Base-by-base conservation (phyloP, 2,329 filamentous ascomycete genomes). In the Penicillium sp. region DNA sequence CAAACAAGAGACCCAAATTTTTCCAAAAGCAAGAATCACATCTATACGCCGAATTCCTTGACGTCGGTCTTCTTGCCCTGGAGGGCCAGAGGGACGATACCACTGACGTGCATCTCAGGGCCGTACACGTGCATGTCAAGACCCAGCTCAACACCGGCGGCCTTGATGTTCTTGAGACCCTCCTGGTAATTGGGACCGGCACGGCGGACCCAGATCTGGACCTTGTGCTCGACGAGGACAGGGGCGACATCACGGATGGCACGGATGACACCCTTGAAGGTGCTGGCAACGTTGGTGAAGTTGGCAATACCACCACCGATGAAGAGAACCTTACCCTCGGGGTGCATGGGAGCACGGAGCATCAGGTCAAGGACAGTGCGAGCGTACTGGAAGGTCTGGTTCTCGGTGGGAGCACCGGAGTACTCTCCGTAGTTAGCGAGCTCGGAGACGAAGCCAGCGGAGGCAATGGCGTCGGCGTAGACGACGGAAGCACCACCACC, bases 301-400 rank as follows among this genome's bases (percentile, higher is more conserved):
- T 99, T 99, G 84, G 94, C 94, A 85, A 99, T 99, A 85, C 94
- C 94, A 82, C 94, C 94, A 78, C 94, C 94, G 67, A 99, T 97
- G 85, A 99, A 99, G 64, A 99, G 88, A 51, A 99, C 91, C 86
- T 97, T 99, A 82, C 94, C 94, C 72, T 97, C 88, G 59, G 90
- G 85, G 77, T 85, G 83, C 73, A 86, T 77, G 56, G 94, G 93
- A 53, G 93, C 89, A 67, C 94, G 90, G 68, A 99, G 89, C 90
- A 99, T 96, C 63, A 99, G 87, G 77, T 99, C 94, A 61, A 99
- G 84, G 62, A 99, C 91, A 27, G 94, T 99, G 72, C 90, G 89
- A 72, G 94, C 92, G 80, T 99, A 99, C 87, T 97, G 92, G 87
- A 90, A 99, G 59, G 94, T 97, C 81, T 99, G 94, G 44, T 92